phyloP scores from a whole-genome alignment of 306 rosid species.

The Nissolia schottii region DNA sequence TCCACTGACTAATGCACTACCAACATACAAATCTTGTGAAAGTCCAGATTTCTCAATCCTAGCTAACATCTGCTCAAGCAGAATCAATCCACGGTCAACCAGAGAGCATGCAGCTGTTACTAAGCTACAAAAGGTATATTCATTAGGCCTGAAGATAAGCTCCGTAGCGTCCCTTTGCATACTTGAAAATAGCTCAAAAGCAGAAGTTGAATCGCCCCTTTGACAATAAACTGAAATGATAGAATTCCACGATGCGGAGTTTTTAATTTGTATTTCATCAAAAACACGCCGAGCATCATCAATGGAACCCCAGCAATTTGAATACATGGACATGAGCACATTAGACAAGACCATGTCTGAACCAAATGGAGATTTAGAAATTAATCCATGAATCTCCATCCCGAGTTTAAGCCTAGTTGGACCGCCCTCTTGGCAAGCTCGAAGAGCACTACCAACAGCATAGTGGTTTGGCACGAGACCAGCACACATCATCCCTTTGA shows the following conservation, averaged over 20 bases:
- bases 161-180: constrained; percentile 49
- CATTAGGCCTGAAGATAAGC: constrained; percentile 52
- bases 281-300: constrained; percentile 62
- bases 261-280: constrained; percentile 41
- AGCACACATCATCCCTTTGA: constrained; percentile 46
- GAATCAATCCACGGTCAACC: constrained; percentile 40
- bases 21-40: constrained; percentile 63
- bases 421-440: constrained; percentile 68
- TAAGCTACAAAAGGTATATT: constrained; percentile 77
- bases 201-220: constrained; percentile 59
- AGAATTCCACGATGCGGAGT: constrained; percentile 75
- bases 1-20: constrained; percentile 86
- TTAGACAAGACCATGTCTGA: constrained; percentile 56
- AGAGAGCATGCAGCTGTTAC: constrained; percentile 54
- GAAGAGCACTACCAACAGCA: constrained; percentile 70
- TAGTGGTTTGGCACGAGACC: constrained; percentile 59
- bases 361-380: constrained; percentile 47
- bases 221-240: constrained; percentile 73
- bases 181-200: constrained; percentile 54
- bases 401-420: constrained; percentile 48
- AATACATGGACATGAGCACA: constrained; percentile 80
- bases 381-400: constrained; percentile 62
- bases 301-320: constrained; percentile 43
- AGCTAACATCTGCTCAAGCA: constrained; percentile 64
- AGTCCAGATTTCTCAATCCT: constrained; percentile 62